Base-by-base conservation (phyloP, 106 monocot genomes). In the Acorus calamus region DNA sequence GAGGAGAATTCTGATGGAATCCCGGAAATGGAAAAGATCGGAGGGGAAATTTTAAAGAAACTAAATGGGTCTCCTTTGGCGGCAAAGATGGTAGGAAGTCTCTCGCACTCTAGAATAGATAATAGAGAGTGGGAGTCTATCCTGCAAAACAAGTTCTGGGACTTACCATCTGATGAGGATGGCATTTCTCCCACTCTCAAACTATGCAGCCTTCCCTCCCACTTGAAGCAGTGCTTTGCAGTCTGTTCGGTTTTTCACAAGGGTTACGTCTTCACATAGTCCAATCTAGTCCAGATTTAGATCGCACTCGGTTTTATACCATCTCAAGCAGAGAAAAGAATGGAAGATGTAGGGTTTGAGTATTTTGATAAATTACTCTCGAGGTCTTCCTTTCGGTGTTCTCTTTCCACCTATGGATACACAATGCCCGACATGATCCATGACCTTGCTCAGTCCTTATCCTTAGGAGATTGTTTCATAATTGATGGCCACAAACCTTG, bases 201-300 rank as follows among this genome's bases (percentile, higher is more conserved):
- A 52, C 52, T 72, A 50, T 76, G 83, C 9, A 75, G 76, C 61
- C 64, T 83, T 5, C 79, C 83, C 14, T 12, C 60, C 5, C 75
- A 76, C 42, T 71, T 83, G 3, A 84, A 73, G 60, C 79, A 57
- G 49, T 84, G 83, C 49, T 79, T 84, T 65, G 76, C 76, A 8
- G 79, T 74, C 53, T 84, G 79, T 56, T 75, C 78, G 0, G n/a
- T 78, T 11, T 83, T 78, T 61, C 75, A 50, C 7, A 83, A 79
- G 49, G 73, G 72, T 74, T 69, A 71, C 47, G 48, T 55, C 11
- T 78, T 78, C 47, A 55, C 64, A 3, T 68, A 65, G 11, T 11
- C 49, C 6, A 64, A 2, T 5, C 43, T 84, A 61, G 63, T 79
- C 3, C 67, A 69, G n/a, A 60, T 76, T 8, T 83, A 75, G 83